These are phyloP conservation scores for Sclerotinia glacialis DNA, from an alignment of 2,329 filamentous ascomycete species.

Conservation along the genomic window DNA sequence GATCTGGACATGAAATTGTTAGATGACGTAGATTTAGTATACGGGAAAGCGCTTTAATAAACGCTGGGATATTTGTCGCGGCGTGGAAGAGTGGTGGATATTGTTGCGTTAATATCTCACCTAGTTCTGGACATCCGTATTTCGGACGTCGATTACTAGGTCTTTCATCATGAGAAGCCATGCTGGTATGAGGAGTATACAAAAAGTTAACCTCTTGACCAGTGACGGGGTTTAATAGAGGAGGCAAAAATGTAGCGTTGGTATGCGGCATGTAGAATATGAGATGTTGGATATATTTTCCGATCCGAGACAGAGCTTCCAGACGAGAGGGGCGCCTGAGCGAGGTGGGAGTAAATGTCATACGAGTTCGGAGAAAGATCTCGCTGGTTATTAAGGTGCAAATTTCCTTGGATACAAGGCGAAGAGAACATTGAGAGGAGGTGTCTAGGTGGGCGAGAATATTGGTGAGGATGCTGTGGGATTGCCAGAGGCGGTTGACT, in stretches of 20 bases:
- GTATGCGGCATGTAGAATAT: constrained; percentile 76
- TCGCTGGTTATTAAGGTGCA: constrained; percentile 66
- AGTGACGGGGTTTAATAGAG: constrained; percentile 74
- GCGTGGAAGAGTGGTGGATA: constrained; percentile 88
- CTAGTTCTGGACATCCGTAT: constrained; percentile 76
- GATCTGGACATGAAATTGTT: constrained; percentile 72
- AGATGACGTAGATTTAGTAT: constrained; percentile 71
- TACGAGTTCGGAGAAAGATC: constrained; percentile 65
- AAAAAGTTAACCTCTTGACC: constrained; percentile 77
- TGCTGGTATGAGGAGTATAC: constrained; percentile 73
- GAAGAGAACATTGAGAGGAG: constrained; percentile 52
- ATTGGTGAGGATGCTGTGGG: constrained; percentile 33
- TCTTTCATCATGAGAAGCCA: constrained; percentile 54
- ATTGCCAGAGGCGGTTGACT: constrained; percentile 38
- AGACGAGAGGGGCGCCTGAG: constrained; percentile 73
- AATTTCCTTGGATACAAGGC: constrained; percentile 67
- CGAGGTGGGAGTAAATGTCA: constrained; percentile 70
- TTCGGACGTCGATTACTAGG: constrained; percentile 53
- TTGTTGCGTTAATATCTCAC: constrained; percentile 78
- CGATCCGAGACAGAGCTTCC: constrained; percentile 72
- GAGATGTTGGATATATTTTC: constrained; percentile 73
- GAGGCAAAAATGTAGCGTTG: constrained; percentile 75
- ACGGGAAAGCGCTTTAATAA: constrained; percentile 69
- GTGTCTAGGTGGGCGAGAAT: constrained; percentile 37
- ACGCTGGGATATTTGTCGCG: constrained; percentile 81